Evolutionary conservation across 2,329 filamentous ascomycete species (phyloP).

Genomic region (Plenodomus biglobosus): DNA sequence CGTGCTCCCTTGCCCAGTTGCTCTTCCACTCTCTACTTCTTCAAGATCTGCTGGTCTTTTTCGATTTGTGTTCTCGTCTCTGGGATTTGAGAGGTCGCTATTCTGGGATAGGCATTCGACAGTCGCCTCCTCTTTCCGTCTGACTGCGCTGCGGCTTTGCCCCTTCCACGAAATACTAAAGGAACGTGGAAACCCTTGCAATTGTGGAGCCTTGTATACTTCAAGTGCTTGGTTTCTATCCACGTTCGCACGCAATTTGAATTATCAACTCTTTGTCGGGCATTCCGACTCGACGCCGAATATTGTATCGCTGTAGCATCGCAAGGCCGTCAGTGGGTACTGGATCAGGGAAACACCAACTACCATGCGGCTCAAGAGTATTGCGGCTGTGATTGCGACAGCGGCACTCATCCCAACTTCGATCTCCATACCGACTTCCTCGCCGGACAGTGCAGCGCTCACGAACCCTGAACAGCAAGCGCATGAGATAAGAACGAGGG

Average conservation of each 20-base stretch:
- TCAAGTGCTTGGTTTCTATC: not conserved
- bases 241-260: not conserved
- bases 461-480: not conserved
- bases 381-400: slow-evolving; percentile 23
- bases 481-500: slow-evolving; percentile 1
- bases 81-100: not conserved
- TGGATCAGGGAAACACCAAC: not conserved
- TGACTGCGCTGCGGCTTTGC: not conserved
- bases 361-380: slow-evolving; percentile 31
- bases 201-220: not conserved
- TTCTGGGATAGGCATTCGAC: not conserved
- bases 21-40: not conserved
- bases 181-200: too few species aligned
- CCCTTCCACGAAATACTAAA: not conserved
- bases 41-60: not conserved
- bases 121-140: not conserved
- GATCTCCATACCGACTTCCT: slow-evolving; percentile 20
- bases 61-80: not conserved
- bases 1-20: not conserved
- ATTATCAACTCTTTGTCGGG: not conserved
- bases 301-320: not conserved
- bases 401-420: slow-evolving; percentile 21
- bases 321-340: not conserved
- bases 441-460: not conserved
- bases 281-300: not conserved